Evolutionary conservation across 176 grass and related monocot species (phyloP).

Genomic region (Sorghum bicolor): Sorghum_bicolor_NCBIv3 NC_012871.2:4977501-4978000

Average conservation of each 20-base stretch:
- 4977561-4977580: background rate
- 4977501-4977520: constrained; percentile 42
- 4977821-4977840: background rate
- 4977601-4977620: background rate
- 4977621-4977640: background rate
- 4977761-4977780: background rate
- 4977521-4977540: constrained; percentile 39
- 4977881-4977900: background rate
- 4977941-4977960: background rate
- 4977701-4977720: background rate
- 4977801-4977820: background rate
- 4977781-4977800: background rate
- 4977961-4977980: background rate
- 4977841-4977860: background rate
- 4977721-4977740: background rate
- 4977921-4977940: background rate
- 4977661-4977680: background rate
- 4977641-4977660: background rate
- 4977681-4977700: background rate
- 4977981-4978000: background rate
- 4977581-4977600: background rate
- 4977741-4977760: background rate
- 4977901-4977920: background rate
- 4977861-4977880: background rate
- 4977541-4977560: background rate